Percentiles rank a stretch among this genome's conserved stretches.
phyloP scores from a whole-genome alignment of 140 eudicot species.

The Bidens hawaiensis region DNA sequence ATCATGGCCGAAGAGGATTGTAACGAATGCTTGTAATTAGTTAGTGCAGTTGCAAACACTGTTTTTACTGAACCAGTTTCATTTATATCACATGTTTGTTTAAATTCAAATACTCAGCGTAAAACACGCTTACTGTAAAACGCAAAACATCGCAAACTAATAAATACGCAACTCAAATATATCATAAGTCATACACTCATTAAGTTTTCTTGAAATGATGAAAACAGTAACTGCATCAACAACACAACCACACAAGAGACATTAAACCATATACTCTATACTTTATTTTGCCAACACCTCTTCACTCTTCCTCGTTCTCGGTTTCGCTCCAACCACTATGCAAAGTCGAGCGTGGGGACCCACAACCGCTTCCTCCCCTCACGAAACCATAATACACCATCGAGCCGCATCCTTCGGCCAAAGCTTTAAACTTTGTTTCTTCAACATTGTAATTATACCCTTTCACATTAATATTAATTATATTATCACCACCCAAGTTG shows the following conservation, averaged over 20 bases:
- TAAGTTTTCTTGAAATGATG: neutral
- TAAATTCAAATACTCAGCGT: too few relatives aligned
- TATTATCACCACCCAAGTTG: neutral
- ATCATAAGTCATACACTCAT: neutral
- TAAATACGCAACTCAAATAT: neutral
- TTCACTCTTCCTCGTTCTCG: slow-evolving; percentile 52
- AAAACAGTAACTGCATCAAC: slow-evolving; percentile 21
- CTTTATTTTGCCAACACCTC: slow-evolving; percentile 1
- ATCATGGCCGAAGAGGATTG: too few relatives aligned
- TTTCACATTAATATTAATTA: slow-evolving; percentile 19
- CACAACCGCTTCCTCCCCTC: slow-evolving; percentile 31
- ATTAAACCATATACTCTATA: neutral
- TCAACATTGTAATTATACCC: slow-evolving; percentile 48
- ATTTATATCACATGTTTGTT: too few relatives aligned
- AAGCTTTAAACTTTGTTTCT: slow-evolving; percentile 37
- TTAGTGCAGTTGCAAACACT: too few relatives aligned
- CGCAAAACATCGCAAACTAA: neutral
- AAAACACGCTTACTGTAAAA: too few relatives aligned
- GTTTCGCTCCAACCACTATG: slow-evolving; percentile 56
- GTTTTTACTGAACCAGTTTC: too few relatives aligned
- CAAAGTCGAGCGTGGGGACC: slow-evolving; percentile 62
- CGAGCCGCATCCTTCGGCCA: slow-evolving; percentile 49
- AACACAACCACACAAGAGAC: slow-evolving; percentile 30
- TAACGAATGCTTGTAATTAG: too few relatives aligned
- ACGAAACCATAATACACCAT: slow-evolving; percentile 43